Conservation (phyloP, 2,329 filamentous ascomycete genomes). For the Stenocarpella maydis region DNA sequence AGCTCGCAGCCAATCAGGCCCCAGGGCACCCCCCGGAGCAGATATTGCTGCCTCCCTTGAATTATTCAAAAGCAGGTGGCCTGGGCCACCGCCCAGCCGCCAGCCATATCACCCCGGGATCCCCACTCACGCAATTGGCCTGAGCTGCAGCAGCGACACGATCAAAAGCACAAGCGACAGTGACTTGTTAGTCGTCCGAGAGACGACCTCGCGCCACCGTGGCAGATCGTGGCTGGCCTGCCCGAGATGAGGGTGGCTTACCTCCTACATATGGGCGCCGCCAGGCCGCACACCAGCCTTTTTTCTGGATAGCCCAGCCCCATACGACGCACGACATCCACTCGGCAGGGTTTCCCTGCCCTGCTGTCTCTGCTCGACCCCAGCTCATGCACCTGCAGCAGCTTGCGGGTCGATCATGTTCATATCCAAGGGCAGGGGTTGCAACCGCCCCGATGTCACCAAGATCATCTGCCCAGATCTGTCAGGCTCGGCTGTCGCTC, state of each 20-base stretch:
- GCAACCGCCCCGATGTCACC: constrained; percentile 10
- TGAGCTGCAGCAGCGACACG: not conserved
- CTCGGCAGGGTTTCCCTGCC: not conserved
- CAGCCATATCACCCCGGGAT: not conserved
- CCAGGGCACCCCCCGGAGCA: too few relatives aligned
- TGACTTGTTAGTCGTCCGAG: not conserved
- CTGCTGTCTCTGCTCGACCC: constrained; percentile 5
- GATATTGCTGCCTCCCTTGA: constrained; percentile 16
- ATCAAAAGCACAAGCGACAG: constrained; percentile 12
- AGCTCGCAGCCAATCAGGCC: not conserved
- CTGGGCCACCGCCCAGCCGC: constrained; percentile 8
- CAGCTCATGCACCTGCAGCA: constrained; percentile 17
- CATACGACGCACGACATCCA: not conserved
- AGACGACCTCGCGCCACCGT: not conserved
- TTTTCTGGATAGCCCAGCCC: not conserved
- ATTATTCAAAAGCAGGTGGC: constrained; percentile 8
- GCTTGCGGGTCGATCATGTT: constrained; percentile 25
- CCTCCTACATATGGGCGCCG: not conserved
- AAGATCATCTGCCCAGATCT: constrained; percentile 25
- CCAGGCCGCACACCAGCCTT: not conserved
- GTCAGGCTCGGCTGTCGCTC: constrained; percentile 17
- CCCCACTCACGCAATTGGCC: not conserved
- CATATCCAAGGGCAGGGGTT: constrained; percentile 8
- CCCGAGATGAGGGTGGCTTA: constrained; percentile 21
- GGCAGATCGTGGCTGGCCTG: not conserved